Percentiles rank a stretch among this genome's conserved stretches.
phyloP scores from a whole-genome alignment of 1,284 basidiomycete species.

The Pisolithus thermaeus region DNA sequence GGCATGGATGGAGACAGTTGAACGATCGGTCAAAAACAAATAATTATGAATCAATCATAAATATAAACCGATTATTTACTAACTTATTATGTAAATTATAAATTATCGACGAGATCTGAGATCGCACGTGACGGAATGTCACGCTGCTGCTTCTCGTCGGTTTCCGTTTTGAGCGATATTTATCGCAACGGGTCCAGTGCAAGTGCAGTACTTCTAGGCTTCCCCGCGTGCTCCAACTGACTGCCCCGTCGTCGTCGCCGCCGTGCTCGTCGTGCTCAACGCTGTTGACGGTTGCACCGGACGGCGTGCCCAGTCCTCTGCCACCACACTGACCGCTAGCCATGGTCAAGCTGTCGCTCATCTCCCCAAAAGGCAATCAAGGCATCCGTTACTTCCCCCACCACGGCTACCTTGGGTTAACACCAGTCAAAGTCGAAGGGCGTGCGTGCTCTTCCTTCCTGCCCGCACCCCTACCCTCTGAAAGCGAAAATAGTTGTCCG shows the following conservation, averaged over 20 bases:
- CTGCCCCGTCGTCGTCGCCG: constrained; percentile 21
- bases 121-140: constrained; percentile 22
- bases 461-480: constrained; percentile 7
- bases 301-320: constrained; percentile 17
- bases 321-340: constrained; percentile 15
- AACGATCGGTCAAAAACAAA: background rate
- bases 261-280: constrained; percentile 20
- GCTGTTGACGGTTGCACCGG: constrained; percentile 24
- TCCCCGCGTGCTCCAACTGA: constrained; percentile 5
- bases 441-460: constrained; percentile 36
- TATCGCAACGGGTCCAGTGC: constrained; percentile 27
- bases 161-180: constrained; percentile 31
- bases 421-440: constrained; percentile 73
- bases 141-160: constrained; percentile 25
- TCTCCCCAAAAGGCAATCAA: constrained; percentile 59
- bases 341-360: constrained; percentile 63
- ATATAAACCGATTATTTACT: background rate
- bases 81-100: background rate
- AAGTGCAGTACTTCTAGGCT: constrained; percentile 17
- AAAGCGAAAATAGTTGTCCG: constrained; percentile 45
- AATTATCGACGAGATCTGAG: constrained; percentile 1
- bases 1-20: constrained; percentile 36
- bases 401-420: constrained; percentile 73
- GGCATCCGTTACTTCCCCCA: constrained; percentile 69
- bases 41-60: background rate